A percentile compares a stretch with the other conserved stretches of the same genome.
phyloP scores from a whole-genome alignment of 2,329 filamentous ascomycete genomes.

The Diaporthe nobilis region DNA sequence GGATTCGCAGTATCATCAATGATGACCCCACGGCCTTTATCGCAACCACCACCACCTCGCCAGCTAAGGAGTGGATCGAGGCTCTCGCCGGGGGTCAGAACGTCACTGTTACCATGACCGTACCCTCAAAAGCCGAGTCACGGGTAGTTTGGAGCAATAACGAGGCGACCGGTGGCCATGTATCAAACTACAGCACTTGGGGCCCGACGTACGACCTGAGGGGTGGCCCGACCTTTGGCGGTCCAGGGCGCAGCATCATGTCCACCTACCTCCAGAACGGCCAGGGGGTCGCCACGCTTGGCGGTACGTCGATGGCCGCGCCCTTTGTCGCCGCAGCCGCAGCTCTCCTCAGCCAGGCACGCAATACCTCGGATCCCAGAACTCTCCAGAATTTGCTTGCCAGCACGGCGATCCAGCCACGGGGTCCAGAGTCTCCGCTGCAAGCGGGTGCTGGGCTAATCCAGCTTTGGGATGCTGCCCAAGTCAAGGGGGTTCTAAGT shows the following conservation, averaged over 20 bases:
- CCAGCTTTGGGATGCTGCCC: conserved; percentile 14
- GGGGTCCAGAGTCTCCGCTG: background rate
- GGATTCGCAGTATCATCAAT: background rate
- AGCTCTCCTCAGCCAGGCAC: conserved; percentile 3
- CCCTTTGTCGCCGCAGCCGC: conserved; percentile 3
- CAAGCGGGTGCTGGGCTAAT: background rate
- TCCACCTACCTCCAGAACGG: conserved; percentile 12
- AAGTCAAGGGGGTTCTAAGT: background rate
- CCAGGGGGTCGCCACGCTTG: background rate
- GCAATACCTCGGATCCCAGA: background rate
- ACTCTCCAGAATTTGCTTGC: background rate
- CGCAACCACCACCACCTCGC: background rate
- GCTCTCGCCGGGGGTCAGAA: conserved; percentile 11
- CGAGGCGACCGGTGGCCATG: background rate
- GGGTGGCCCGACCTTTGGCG: conserved; percentile 3
- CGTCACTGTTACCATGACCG: conserved; percentile 3
- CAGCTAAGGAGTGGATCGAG: conserved; percentile 8
- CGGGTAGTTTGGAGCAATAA: conserved; percentile 12
- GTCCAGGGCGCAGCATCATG: conserved; percentile 12
- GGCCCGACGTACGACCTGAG: background rate
- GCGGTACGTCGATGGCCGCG: conserved; percentile 1
- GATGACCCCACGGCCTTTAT: conserved; percentile 8
- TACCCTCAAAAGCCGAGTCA: background rate
- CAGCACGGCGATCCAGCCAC: background rate
- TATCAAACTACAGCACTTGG: conserved; percentile 14